Conservation (phyloP, 208 protist species). For the Leptomonas seymouri region DNA sequence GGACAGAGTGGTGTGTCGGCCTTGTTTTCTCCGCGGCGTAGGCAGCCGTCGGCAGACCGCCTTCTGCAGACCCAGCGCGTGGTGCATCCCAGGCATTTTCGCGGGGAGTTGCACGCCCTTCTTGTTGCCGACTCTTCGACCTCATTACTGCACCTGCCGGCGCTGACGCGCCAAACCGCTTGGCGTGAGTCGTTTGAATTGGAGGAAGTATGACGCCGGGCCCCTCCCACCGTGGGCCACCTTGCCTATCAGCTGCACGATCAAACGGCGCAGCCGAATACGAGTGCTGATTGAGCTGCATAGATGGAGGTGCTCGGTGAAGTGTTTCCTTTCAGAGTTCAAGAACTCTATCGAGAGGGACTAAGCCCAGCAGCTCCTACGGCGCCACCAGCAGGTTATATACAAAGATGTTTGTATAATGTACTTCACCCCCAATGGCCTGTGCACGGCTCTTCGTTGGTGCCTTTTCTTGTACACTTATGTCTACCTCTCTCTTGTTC, state of each 20-base stretch:
- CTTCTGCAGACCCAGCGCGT: neutral
- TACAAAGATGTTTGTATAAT: no score
- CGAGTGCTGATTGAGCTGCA: neutral
- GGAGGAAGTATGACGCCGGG: conserved; percentile 8
- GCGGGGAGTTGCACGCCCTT: neutral
- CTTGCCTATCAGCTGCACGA: neutral
- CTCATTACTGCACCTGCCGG: neutral
- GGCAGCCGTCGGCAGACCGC: neutral
- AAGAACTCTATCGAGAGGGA: no score
- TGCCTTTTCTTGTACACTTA: no score
- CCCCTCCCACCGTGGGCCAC: neutral
- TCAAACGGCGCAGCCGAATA: neutral
- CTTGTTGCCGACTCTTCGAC: neutral
- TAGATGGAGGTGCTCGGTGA: neutral
- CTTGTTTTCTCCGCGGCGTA: neutral
- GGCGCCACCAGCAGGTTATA: no score
- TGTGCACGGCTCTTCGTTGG: no score
- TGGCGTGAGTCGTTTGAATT: neutral
- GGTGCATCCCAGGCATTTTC: neutral
- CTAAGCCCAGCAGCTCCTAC: no score
- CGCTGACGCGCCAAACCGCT: neutral
- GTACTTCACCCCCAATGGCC: no score
- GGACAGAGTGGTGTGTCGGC: neutral
- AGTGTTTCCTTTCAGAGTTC: no score
- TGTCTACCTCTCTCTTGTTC: no score